phyloP scores from a whole-genome alignment of 2,329 filamentous ascomycete species.

The Fusarium robinianum region DNA sequence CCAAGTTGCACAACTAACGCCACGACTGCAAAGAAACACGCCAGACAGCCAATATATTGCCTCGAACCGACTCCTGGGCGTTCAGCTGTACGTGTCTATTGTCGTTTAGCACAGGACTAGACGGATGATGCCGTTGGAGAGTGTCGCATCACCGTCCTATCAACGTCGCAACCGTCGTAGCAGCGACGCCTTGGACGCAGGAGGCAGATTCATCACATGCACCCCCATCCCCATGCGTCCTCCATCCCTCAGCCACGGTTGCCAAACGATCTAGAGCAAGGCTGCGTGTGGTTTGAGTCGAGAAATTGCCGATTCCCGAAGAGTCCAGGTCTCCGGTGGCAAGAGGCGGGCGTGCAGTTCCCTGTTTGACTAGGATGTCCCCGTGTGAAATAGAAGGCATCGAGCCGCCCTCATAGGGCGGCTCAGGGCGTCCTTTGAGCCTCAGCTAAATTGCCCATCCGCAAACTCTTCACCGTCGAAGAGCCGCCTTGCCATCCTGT shows the following conservation, averaged over 20 bases:
- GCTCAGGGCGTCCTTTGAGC: slow-evolving; percentile 3
- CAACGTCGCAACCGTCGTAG: too few species aligned
- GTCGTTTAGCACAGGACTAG: too few species aligned
- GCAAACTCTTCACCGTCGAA: slow-evolving; percentile 4
- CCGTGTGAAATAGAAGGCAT: background rate
- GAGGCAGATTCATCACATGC: slow-evolving; percentile 25
- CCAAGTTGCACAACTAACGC: slow-evolving; percentile 10
- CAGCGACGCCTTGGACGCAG: too few species aligned
- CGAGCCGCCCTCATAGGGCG: slow-evolving; percentile 5
- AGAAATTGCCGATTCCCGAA: background rate
- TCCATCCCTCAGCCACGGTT: too few species aligned
- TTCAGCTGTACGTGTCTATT: too few species aligned
- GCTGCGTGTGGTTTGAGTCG: slow-evolving; percentile 4
- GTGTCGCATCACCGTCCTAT: too few species aligned
- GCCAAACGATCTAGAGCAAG: too few species aligned
- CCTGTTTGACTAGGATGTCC: background rate
- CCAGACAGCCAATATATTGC: slow-evolving; percentile 13
- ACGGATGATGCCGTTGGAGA: slow-evolving; percentile 5
- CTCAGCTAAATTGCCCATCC: slow-evolving; percentile 17
- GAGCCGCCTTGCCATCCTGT: slow-evolving; percentile 1
- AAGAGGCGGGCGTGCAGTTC: slow-evolving; percentile 11
- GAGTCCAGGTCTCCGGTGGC: slow-evolving; percentile 21
- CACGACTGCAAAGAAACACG: slow-evolving; percentile 14
- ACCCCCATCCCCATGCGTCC: too few species aligned
- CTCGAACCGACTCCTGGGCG: slow-evolving; percentile 11